Evolutionary conservation across 805 yeast species (phyloP).

Genomic region (Hanseniaspora vineae): DNA sequence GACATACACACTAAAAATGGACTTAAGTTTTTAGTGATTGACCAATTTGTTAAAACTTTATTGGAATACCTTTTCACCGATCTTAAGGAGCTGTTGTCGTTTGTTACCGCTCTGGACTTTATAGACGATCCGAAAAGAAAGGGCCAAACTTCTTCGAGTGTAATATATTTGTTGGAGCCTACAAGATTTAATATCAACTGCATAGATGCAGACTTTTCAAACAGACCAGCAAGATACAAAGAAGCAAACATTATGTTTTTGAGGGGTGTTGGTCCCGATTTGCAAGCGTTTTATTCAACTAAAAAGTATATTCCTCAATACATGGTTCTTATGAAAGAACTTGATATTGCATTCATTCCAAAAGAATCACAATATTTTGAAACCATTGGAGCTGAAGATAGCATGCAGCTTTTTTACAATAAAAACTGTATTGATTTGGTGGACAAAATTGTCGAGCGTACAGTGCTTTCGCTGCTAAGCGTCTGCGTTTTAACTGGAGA

Average conservation of each 20-base stretch:
- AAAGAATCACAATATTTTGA: conserved; percentile 54
- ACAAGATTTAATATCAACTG: conserved; percentile 58
- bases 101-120: conserved; percentile 51
- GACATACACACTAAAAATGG: conserved; percentile 32
- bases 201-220: conserved; percentile 57
- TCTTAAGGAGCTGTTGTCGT: conserved; percentile 33
- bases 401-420: conserved; percentile 66
- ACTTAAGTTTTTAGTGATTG: conserved; percentile 42
- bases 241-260: conserved; percentile 61
- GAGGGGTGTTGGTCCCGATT: conserved; percentile 36
- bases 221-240: conserved; percentile 58
- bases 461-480: conserved; percentile 56
- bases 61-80: conserved; percentile 32
- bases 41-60: conserved; percentile 37
- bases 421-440: conserved; percentile 49
- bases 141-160: conserved; percentile 56
- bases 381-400: conserved; percentile 46
- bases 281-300: conserved; percentile 18
- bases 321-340: conserved; percentile 25
- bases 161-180: conserved; percentile 69
- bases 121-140: conserved; percentile 46
- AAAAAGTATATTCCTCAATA: conserved; percentile 19
- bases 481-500: conserved; percentile 74
- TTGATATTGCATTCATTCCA: conserved; percentile 44
- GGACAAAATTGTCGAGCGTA: conserved; percentile 39